Base-by-base conservation (phyloP, 805 yeast genomes). In the Saccharomycopsis fibuligera region DNA sequence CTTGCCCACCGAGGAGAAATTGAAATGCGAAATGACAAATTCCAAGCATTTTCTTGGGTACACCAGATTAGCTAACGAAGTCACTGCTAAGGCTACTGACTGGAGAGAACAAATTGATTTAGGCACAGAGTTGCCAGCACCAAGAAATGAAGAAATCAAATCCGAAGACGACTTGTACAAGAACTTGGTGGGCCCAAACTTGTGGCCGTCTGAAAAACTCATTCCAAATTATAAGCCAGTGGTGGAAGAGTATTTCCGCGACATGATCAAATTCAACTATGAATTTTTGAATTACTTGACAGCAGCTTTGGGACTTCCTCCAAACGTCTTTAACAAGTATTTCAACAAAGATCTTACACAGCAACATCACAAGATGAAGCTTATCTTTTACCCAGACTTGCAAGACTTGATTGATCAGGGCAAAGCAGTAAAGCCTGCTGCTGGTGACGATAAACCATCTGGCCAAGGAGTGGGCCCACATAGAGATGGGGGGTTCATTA, bases 401-500 rank as follows among this genome's bases (percentile, higher is more conserved):
- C 58, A 61, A 6, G 41, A 23, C 25, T 17, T 33, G 19, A 12
- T 12, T 16, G 19, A 9, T 10, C 9, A 33, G n/a, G n/a, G n/a
- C n/a, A 16, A 16, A 9, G n/a, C 9, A 10, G 17, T 33, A 9
- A 33, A 10, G 6, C 37, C 37, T 9, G 37, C 37, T 9, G 19
- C n/a, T 6, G n/a, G n/a, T 10, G 37, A 33, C 37, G 19, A 33
- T 10, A 33, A 33, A 6, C 37, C 37, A 12, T 12, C 9, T 5
- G 62, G 48, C 9, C 81, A 76, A 56, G 84, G 83, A 0, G 75
- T 72, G 16, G 85, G 86, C 1, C 81, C 84, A 2, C 88, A 82
- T 57, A 71, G 84, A 49, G 89, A 83, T 57, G 75, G 81, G 3
- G 84, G 79, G 47, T 68, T 81, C 57, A 58, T 81, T 25, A 80